Evolutionary conservation across 2,329 filamentous ascomycete genomes (phyloP), one percentile per base, ranked within the genome.

Genomic region (Talaromyces sp.): DNA sequence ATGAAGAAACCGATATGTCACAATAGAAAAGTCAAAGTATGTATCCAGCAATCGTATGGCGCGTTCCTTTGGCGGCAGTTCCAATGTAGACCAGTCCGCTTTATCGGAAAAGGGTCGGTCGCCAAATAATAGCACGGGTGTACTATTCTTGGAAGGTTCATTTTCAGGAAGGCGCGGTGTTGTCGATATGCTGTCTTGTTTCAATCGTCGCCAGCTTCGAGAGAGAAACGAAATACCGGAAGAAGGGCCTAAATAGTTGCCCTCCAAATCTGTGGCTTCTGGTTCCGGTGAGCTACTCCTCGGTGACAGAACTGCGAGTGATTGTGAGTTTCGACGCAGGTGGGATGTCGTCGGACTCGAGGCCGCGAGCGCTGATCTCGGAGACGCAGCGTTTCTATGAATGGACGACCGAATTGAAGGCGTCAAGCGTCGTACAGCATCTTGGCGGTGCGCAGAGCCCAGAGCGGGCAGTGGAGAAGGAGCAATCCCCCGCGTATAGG

Each of bases 161-260:
- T 73, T 71, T 25, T 72, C 70, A 43, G 74, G 60, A 17, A 70
- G 69, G 62, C 71, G 70, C 0, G 74, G 74, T 31, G 75, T 72
- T 2, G 73, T 72, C 0, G 74, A 75, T 19, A 68, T 75, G 47
- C 78, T 79, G 82, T 88, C 60, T 82, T 88, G 54, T 81, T 88
- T 68, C 71, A 91, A 64, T 82, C 89, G 77, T 82, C 89, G 74
- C 88, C 90, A 81, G 83, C 89, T 80, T 81, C 89, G 87, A 75
- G 90, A 69, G 80, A 91, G 76, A 78, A 89, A 81, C 69, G 85
- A 78, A 70, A 83, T 73, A 51, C 81, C 72, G 72, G 85, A 80
- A 3, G 84, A 82, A 15, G 82, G 81, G 10, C 85, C 85, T n/a
- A 85, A 78, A 67, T 85, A 84, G 61, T 87, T 83, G 1, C 83